Conservation (phyloP, 129 eudicot species). For the Flaveria brownii region DNA sequence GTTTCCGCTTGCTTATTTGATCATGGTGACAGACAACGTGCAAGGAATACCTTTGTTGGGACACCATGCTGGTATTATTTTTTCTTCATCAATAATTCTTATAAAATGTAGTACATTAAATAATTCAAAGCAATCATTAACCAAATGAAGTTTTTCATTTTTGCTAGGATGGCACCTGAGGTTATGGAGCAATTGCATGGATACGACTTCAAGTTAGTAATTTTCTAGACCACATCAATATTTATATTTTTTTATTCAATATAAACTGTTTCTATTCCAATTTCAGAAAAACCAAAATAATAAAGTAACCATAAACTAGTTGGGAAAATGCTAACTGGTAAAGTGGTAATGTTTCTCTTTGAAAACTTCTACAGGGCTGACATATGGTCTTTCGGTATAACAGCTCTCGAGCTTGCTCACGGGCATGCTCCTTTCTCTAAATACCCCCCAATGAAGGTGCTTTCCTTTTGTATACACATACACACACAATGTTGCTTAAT, state of each 20-base stretch:
- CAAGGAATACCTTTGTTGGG: slow-evolving; percentile 55
- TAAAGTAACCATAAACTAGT: slow-evolving; percentile 6
- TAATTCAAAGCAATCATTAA: not conserved
- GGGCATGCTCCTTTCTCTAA: slow-evolving; percentile 53
- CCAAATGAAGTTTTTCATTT: slow-evolving; percentile 16
- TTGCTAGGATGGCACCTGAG: slow-evolving; percentile 99
- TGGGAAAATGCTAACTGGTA: not conserved
- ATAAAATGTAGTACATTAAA: not conserved
- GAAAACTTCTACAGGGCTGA: slow-evolving; percentile 41
- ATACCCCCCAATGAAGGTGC: slow-evolving; percentile 45
- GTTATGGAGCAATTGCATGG: slow-evolving; percentile 96
- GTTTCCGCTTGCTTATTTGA: slow-evolving; percentile 57
- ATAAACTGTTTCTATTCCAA: not conserved
- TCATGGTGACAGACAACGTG: slow-evolving; percentile 52
- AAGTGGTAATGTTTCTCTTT: slow-evolving; percentile 18
- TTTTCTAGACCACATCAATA: slow-evolving; percentile 5
- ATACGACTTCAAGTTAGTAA: slow-evolving; percentile 85
- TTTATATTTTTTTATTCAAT: not conserved
- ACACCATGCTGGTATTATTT: slow-evolving; percentile 45
- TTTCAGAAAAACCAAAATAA: slow-evolving; percentile 14
- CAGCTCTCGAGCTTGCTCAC: slow-evolving; percentile 50
- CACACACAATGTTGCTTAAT: slow-evolving; percentile 14
- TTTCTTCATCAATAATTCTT: slow-evolving; percentile 10
- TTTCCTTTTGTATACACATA: not conserved
- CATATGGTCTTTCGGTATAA: slow-evolving; percentile 52